Base-by-base conservation (phyloP, 1,284 basidiomycete species). In the Tylopilus sp. region DNA sequence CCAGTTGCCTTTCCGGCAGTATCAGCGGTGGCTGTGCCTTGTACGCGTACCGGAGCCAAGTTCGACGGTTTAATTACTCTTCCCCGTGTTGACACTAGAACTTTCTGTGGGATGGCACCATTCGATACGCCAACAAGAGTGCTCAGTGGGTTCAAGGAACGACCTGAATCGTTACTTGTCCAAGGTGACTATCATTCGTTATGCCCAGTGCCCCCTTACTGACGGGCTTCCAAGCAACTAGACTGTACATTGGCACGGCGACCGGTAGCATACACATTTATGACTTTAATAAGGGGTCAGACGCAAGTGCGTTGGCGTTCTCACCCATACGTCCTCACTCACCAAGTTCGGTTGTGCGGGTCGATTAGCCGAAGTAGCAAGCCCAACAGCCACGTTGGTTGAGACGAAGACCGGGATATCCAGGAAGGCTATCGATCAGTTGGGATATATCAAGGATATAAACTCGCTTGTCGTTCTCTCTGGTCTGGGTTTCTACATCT, bases 381-480 rank as follows among this genome's bases (percentile, higher is more conserved):
- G 75, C 8, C 3, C 59, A 24, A 63, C 67, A 15, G 70, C 82
- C 5, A 77, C 76, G 29, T 73, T 86, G 3, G 73, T 88, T 17
- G 85, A 88, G 59, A 82, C 80, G 17, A 90, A 85, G 80, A 85
- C 84, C 56, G 74, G 70, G 6, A 70, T 94, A 29, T 74, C 79
- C 14, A 79, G 84, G 58, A 82, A 81, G 60, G 78, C 88, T 13
- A 90, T 98, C 39, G 94, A 98, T 53, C 92, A 93, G 65, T 74
- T 98, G 7, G 90, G 86, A 4, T 87, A 88, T 48, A 80, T 98
- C 58, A 86, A 88, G 58, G 90, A 92, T 61, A 81, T 91, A 15
- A 87, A 91, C 60, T 88, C 89, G 11, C 75, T 98, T 26, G 85
- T 90, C 5, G 79, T 91, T 9, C 79, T 97, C 3, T 88, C 90